Conservation (phyloP, 2,329 filamentous ascomycete genomes). For the Xylariomycetidae sp. region DNA sequence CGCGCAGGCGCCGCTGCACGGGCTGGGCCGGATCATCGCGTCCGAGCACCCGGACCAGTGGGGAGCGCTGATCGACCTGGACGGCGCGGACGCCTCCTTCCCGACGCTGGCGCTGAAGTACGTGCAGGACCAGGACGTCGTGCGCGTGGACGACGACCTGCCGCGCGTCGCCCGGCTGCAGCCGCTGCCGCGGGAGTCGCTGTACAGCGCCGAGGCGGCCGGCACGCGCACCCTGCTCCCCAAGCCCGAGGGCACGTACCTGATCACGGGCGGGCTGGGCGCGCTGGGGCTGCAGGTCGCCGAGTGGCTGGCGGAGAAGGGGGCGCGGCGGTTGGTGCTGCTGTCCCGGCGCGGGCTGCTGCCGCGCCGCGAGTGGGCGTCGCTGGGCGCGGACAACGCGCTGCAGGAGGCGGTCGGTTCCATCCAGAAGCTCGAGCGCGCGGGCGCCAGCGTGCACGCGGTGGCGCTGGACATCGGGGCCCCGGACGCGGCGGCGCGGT, state of each 20-base stretch:
- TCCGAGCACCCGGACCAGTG: conserved; percentile 32
- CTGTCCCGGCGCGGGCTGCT: conserved; percentile 32
- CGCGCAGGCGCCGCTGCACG: conserved; percentile 29
- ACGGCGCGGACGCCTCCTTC: conserved; percentile 21
- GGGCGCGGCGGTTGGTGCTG: conserved; percentile 34
- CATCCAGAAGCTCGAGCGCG: conserved; percentile 26
- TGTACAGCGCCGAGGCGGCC: conserved; percentile 9
- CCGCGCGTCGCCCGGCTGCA: conserved; percentile 20
- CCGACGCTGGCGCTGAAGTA: conserved; percentile 32
- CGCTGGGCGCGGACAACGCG: conserved; percentile 2
- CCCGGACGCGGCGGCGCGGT: conserved; percentile 13
- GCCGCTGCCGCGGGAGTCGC: conserved; percentile 10
- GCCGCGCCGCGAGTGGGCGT: conserved; percentile 25
- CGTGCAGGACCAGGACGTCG: conserved; percentile 29
- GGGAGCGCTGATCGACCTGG: conserved; percentile 28
- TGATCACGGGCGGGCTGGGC: conserved; percentile 34
- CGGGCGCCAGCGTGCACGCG: conserved; percentile 24
- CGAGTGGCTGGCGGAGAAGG: conserved; percentile 31
- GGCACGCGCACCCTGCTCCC: conserved; percentile 13
- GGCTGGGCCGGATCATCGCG: conserved; percentile 31
- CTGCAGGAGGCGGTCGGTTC: conserved; percentile 12
- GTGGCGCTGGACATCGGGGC: conserved; percentile 30
- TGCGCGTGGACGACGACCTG: conserved; percentile 31
- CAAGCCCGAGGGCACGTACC: conserved; percentile 32
- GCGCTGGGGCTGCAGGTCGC: conserved; percentile 32